Base-by-base conservation (phyloP, 805 yeast species). In the Suhomyces xylopsoci region DNA sequence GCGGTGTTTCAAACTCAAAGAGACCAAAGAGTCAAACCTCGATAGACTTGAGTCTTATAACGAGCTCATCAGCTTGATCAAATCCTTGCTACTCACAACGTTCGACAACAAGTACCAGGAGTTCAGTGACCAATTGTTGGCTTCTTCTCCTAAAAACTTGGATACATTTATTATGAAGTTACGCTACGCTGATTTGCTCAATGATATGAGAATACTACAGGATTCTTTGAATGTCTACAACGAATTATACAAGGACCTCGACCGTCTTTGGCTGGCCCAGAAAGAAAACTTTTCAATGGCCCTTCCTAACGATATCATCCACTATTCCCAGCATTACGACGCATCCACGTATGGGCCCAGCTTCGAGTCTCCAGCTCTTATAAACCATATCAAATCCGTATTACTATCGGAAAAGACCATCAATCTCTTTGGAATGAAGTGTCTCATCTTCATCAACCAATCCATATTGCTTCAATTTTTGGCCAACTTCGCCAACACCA, bases 201-300 rank as follows among this genome's bases (percentile, higher is more conserved):
- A 79, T 51, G 79, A 79, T 45, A 74, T 89, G 70, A 77, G 78
- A 24, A 76, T 87, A 22, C 66, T 74, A 24, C 87, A 85, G 25
- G 92, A 88, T 49, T 78, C 93, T 0, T 62, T 85, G 34, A 67
- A 64, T 3, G 76, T 79, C 20, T 85, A 82, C 56, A 78, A 80
- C 30, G 72, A 70, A 26, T 59, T 88, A 5, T 73, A 75, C 15
- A 53, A 59, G 1, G 65, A 64, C 15, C 46, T 68, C 47, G 55
- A 58, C 28, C 9, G 50, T 12, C 58, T 41, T 30, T 55, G 10
- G 45, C 53, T 32, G 58, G 54, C 64, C 28, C 59, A 52, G 32
- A 49, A 47, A 4, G 24, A 15, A 8, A 7, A 38, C 5, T 53
- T 53, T 44, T 45, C 38, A 4, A 28, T 34, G 49, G 17, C 41